A percentile compares a stretch with the other conserved stretches of the same genome.
These are phyloP conservation scores for Penicillium desertorum DNA, from an alignment of 495 filamentous ascomycete genomes.

Conservation along the genomic window DNA sequence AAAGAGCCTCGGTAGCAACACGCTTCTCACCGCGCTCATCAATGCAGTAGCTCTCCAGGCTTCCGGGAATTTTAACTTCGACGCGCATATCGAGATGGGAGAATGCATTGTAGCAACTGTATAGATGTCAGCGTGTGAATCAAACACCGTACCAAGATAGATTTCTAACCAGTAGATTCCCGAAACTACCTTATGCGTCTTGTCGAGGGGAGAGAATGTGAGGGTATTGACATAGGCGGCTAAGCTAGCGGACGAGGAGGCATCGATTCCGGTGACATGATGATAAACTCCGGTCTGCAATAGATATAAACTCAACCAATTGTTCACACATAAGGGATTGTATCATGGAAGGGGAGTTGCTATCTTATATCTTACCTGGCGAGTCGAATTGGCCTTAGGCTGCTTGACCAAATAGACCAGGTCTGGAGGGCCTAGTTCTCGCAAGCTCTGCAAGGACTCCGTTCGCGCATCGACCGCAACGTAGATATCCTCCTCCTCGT, in stretches of 20 bases:
- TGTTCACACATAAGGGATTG: neutral
- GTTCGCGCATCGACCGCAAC: conserved; percentile 87
- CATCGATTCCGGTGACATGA: conserved; percentile 96
- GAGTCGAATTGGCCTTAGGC: conserved; percentile 54
- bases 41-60: conserved; percentile 92
- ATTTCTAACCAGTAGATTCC: conserved; percentile 81
- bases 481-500: conserved; percentile 80
- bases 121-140: conserved; percentile 21
- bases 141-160: conserved; percentile 14
- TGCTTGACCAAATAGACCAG: conserved; percentile 94
- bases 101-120: conserved; percentile 98
- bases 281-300: conserved; percentile 86
- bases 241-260: conserved; percentile 93
- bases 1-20: conserved; percentile 85
- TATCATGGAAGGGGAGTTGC: neutral
- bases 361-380: conserved; percentile 42
- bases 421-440: conserved; percentile 93
- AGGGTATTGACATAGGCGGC: conserved; percentile 98
- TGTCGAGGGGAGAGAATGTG: conserved; percentile 82
- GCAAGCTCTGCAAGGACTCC: conserved; percentile 75
- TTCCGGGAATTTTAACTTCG: conserved; percentile 92
- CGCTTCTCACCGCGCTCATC: conserved; percentile 94
- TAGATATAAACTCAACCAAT: conserved; percentile 9
- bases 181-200: conserved; percentile 85
- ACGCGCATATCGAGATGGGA: conserved; percentile 98